Evolutionary conservation across 129 eudicot species (phyloP).

Genomic region (Glebionis coronaria): DNA sequence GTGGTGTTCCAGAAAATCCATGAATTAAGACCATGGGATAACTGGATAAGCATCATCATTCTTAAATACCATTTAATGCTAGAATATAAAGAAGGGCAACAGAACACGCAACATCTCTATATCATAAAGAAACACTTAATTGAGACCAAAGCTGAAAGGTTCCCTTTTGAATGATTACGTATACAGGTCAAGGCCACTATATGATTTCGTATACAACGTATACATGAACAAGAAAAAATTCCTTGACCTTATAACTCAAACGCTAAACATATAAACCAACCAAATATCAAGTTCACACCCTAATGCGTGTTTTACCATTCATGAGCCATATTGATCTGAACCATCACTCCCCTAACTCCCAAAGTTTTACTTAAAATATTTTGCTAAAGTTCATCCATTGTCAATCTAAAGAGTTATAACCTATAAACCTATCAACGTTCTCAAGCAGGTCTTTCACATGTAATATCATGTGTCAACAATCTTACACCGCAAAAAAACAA

Average conservation of each 20-base stretch:
- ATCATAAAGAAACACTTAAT: not conserved
- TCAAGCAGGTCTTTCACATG: constrained; percentile 14
- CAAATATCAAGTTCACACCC: not conserved
- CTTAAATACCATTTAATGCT: not conserved
- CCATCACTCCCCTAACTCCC: not conserved
- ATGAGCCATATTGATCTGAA: not conserved
- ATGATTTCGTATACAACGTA: not conserved
- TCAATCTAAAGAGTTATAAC: not conserved
- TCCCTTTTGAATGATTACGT: not conserved
- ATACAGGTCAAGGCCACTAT: not conserved
- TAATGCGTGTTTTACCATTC: not conserved
- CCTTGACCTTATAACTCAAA: not conserved
- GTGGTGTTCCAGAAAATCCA: constrained; percentile 3
- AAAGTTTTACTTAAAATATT: not conserved
- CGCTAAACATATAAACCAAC: not conserved
- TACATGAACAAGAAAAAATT: not conserved
- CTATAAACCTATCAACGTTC: not conserved
- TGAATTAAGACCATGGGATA: not conserved
- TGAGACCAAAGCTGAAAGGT: not conserved
- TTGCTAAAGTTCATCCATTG: constrained; percentile 4
- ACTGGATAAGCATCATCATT: not conserved
- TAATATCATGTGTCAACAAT: constrained; percentile 17
- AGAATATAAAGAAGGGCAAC: not conserved
- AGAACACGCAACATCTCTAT: not conserved
- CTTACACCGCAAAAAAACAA: constrained; percentile 24